A percentile compares a stretch with the other conserved stretches of the same genome.
Evolutionary conservation across 345 rosid genomes (phyloP).

Genomic region (Toxicodendron radicans): DNA sequence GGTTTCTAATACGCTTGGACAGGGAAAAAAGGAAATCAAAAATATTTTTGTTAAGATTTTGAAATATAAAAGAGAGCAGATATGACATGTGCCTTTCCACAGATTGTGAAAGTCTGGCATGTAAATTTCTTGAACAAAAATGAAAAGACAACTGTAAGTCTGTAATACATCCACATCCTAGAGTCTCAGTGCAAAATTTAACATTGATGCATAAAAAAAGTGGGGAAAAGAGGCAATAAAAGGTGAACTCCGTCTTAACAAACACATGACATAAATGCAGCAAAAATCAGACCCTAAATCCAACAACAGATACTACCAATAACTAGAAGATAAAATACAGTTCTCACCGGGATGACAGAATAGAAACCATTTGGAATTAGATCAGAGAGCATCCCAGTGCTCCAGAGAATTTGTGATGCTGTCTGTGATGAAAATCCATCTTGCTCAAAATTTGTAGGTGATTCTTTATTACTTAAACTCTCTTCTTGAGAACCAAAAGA

Average conservation of each 20-base stretch:
- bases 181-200: neutral
- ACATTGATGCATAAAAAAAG: neutral
- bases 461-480: constrained; percentile 49
- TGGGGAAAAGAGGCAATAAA: neutral
- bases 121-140: neutral
- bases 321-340: constrained; percentile 8
- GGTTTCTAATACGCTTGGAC: neutral
- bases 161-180: neutral
- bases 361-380: constrained; percentile 92
- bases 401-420: constrained; percentile 91
- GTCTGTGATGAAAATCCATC: constrained; percentile 62
- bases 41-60: neutral
- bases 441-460: constrained; percentile 61
- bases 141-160: neutral
- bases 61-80: neutral
- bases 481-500: constrained; percentile 75
- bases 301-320: neutral
- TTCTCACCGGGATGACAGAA: constrained; percentile 70
- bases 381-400: constrained; percentile 77
- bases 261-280: neutral
- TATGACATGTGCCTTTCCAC: neutral
- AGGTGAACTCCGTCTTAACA: neutral
- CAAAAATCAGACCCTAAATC: neutral
- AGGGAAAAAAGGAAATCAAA: neutral
- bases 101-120: neutral